Percentiles rank a stretch among this genome's conserved stretches.
Evolutionary conservation across 2,329 filamentous ascomycete species (phyloP).

Genomic region (Zymoseptoria passerinii): DNA sequence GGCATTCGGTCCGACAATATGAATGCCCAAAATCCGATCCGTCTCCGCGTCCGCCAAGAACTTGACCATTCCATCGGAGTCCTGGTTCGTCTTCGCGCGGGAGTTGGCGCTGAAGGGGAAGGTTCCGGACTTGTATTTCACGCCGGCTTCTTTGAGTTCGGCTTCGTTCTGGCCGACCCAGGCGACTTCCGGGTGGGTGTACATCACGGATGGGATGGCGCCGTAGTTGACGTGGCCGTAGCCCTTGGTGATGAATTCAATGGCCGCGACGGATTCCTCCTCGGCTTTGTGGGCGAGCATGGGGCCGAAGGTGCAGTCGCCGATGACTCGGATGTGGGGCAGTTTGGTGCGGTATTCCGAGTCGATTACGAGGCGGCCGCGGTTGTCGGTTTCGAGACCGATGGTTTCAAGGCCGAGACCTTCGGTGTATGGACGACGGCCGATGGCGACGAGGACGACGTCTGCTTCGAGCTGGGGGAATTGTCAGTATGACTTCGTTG

Average conservation of each 20-base stretch:
- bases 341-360: constrained; percentile 98
- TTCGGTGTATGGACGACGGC: constrained; percentile 85
- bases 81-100: constrained; percentile 95
- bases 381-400: constrained; percentile 83
- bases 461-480: constrained; percentile 70
- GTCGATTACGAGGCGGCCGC: constrained; percentile 92
- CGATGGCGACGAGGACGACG: constrained; percentile 93
- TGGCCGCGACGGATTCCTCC: constrained; percentile 88
- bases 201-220: constrained; percentile 97
- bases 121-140: constrained; percentile 85
- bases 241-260: constrained; percentile 97
- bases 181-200: constrained; percentile 95
- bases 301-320: constrained; percentile 83
- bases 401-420: constrained; percentile 92
- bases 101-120: constrained; percentile 99
- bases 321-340: constrained; percentile 92
- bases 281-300: constrained; percentile 99
- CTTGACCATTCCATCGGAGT: constrained; percentile 93
- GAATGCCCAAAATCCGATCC: constrained; percentile 86
- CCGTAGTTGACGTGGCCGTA: constrained; percentile 98
- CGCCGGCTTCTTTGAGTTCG: constrained; percentile 80
- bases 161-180: constrained; percentile 98
- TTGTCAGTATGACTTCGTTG: constrained; percentile 16
- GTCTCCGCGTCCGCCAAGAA: constrained; percentile 95
- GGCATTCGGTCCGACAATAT: constrained; percentile 92